Evolutionary conservation across 106 monocot species (phyloP).

Genomic region (Phalaenopsis equestris): DNA sequence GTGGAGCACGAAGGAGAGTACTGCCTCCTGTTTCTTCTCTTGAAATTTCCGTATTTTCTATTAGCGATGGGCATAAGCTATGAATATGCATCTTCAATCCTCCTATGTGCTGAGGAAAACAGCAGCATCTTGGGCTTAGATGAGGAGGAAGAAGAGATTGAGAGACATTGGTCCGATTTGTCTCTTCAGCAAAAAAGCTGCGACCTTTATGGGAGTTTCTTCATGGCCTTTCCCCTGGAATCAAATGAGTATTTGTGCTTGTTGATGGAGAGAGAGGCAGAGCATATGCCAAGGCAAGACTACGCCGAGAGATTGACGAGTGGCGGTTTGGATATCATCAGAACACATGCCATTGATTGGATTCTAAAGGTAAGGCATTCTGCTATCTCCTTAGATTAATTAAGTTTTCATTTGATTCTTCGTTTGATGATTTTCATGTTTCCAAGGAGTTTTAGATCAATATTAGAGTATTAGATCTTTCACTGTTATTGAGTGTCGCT

Average conservation of each 20-base stretch:
- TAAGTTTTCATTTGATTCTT: not conserved
- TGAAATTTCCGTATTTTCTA: not conserved
- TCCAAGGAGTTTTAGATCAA: not conserved
- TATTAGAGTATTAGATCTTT: not conserved
- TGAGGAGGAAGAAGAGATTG: constrained; percentile 18
- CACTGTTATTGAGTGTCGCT: not conserved
- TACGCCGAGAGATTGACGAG: constrained; percentile 44
- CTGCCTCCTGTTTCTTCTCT: not conserved
- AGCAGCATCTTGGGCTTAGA: constrained; percentile 51
- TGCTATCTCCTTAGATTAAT: not conserved
- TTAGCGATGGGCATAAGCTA: constrained; percentile 27
- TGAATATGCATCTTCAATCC: constrained; percentile 40
- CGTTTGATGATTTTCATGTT: not conserved
- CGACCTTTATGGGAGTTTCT: constrained; percentile 25
- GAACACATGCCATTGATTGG: constrained; percentile 84
- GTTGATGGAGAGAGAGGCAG: constrained; percentile 39
- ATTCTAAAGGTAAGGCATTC: constrained; percentile 52
- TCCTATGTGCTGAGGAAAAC: constrained; percentile 68
- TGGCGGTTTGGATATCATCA: constrained; percentile 44
- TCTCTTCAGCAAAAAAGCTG: constrained; percentile 5
- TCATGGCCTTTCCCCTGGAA: constrained; percentile 27
- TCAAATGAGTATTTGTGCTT: constrained; percentile 53
- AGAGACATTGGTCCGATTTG: not conserved
- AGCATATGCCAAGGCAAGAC: constrained; percentile 53
- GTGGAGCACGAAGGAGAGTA: not conserved